Conservation (phyloP, 805 yeast species). For the Spathaspora arborariae region DNA sequence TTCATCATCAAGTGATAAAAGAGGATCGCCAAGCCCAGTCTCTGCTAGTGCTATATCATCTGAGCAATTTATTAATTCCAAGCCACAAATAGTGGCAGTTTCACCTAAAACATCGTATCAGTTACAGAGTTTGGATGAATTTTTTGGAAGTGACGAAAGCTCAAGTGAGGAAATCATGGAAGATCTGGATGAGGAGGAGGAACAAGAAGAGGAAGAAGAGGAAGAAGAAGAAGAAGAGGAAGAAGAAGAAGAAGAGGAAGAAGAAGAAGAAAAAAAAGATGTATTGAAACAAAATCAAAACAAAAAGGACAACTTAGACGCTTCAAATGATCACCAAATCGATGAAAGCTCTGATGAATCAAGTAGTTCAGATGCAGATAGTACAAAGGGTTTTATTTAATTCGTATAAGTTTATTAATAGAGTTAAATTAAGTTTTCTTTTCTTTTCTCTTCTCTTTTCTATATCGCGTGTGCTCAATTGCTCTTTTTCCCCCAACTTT, state of each 20-base stretch:
- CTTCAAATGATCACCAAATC: not conserved
- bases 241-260: constrained; percentile 12
- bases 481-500: too few species aligned
- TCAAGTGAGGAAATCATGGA: constrained; percentile 6
- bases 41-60: constrained; percentile 24
- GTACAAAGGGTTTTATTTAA: constrained; percentile 1
- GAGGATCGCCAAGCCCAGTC: constrained; percentile 16
- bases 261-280: constrained; percentile 11
- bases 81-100: not conserved
- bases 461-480: too few species aligned
- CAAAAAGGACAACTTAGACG: constrained; percentile 3
- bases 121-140: constrained; percentile 82
- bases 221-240: constrained; percentile 9
- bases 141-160: constrained; percentile 46
- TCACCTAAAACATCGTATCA: constrained; percentile 39
- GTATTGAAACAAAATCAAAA: constrained; percentile 10
- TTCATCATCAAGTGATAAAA: constrained; percentile 12
- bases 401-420: not conserved
- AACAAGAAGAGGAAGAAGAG: constrained; percentile 8
- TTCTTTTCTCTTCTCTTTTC: constrained; percentile 1
- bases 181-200: constrained; percentile 12
- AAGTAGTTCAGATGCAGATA: constrained; percentile 1
- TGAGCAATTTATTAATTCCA: constrained; percentile 10
- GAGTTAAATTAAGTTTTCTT: constrained; percentile 5
- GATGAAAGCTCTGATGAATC: not conserved